Conservation (phyloP, 2,329 filamentous ascomycete species). For the Westerdykella ornata region DNA sequence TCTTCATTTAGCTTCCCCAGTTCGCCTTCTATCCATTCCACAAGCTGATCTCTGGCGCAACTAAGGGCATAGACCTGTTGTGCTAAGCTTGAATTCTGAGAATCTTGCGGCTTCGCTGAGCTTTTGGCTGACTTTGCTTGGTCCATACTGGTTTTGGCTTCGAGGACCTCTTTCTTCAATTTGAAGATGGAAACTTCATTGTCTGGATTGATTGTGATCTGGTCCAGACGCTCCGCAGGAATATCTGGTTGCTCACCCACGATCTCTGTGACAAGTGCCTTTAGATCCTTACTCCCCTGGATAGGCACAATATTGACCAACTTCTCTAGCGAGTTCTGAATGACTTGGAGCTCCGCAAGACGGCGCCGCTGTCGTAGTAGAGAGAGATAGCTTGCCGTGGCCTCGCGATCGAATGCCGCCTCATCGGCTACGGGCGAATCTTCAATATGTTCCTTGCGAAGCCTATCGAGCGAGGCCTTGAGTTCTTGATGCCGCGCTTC, state of each 20-base stretch:
- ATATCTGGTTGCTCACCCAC: constrained; percentile 35
- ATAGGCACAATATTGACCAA: constrained; percentile 34
- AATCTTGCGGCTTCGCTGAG: constrained; percentile 10
- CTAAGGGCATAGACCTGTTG: constrained; percentile 39
- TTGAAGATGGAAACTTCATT: constrained; percentile 26
- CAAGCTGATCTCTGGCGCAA: constrained; percentile 43
- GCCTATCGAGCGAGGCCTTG: constrained; percentile 27
- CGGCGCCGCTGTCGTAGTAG: constrained; percentile 43
- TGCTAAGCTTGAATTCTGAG: constrained; percentile 10
- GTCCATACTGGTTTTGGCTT: constrained; percentile 30
- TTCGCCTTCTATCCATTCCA: constrained; percentile 48
- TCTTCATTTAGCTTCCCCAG: constrained; percentile 40
- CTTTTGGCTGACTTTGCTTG: constrained; percentile 18
- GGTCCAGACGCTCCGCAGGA: constrained; percentile 28
- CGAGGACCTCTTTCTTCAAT: constrained; percentile 37
- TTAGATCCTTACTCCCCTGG: constrained; percentile 18
- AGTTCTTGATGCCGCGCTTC: constrained; percentile 28
- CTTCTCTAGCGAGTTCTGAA: constrained; percentile 41
- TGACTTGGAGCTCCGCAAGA: constrained; percentile 43
- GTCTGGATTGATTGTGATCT: constrained; percentile 14
- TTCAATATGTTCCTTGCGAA: constrained; percentile 20
- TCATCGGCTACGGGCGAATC: constrained; percentile 26
- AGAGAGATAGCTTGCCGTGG: constrained; percentile 35
- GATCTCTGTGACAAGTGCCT: constrained; percentile 19
- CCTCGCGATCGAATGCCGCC: constrained; percentile 25